phyloP scores from a whole-genome alignment of 2,329 filamentous ascomycete species.

The Penicillium expansum region DNA sequence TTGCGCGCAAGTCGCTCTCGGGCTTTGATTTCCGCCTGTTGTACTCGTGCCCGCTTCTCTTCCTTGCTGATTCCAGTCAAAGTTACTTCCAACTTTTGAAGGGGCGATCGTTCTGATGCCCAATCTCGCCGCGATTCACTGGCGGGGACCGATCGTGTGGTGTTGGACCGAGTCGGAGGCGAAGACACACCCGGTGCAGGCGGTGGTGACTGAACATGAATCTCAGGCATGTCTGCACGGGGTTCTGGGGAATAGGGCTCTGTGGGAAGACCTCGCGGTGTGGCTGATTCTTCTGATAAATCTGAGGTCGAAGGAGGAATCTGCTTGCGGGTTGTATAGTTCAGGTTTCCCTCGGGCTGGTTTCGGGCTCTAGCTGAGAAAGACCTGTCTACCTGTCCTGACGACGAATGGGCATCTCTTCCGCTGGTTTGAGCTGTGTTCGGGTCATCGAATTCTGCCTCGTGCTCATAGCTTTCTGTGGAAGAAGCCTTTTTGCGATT shows the following conservation, averaged over 20 bases:
- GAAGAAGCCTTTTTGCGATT: conserved; percentile 7
- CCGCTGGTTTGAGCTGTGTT: conserved; percentile 1
- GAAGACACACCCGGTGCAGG: conserved; percentile 10
- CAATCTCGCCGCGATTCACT: conserved; percentile 48
- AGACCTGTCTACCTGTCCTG: conserved; percentile 8
- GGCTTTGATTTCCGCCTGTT: conserved; percentile 74
- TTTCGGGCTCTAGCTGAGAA: conserved; percentile 20
- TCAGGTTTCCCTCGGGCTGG: conserved; percentile 10
- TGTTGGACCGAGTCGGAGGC: conserved; percentile 33
- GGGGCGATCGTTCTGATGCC: conserved; percentile 79
- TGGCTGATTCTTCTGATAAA: conserved; percentile 17
- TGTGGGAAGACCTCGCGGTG: conserved; percentile 19
- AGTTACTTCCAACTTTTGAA: conserved; percentile 89
- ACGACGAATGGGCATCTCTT: not conserved
- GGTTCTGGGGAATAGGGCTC: conserved; percentile 5
- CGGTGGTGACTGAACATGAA: conserved; percentile 15
- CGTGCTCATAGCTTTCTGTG: conserved; percentile 2
- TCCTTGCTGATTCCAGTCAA: conserved; percentile 93
- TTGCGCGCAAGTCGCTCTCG: conserved; percentile 53
- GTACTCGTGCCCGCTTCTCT: conserved; percentile 80
- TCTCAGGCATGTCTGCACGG: conserved; percentile 7
- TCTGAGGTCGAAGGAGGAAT: conserved; percentile 2
- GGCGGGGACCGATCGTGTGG: conserved; percentile 30
- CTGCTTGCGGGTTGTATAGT: conserved; percentile 20
- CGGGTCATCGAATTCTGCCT: conserved; percentile 1